These are phyloP conservation scores for Xylaria telfairii DNA, from an alignment of 495 filamentous ascomycete species.

Conservation along the genomic window DNA sequence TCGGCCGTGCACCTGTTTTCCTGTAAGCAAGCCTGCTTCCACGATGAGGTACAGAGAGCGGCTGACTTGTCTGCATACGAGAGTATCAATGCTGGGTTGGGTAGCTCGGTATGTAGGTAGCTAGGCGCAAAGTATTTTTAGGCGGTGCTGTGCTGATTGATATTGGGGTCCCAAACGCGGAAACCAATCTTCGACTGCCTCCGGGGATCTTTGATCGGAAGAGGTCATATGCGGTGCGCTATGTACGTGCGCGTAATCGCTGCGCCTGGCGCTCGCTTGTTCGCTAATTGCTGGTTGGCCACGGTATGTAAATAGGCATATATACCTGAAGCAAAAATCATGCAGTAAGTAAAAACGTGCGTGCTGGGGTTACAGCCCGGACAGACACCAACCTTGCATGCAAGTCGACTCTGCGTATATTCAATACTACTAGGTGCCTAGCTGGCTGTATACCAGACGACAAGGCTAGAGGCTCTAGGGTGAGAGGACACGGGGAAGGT, in stretches of 20 bases:
- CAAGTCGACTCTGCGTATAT: conserved; percentile 7
- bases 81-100: conserved; percentile 7
- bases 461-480: background rate
- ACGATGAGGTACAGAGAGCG: background rate
- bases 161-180: conserved; percentile 10
- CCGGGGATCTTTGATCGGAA: conserved; percentile 14
- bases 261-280: conserved; percentile 23
- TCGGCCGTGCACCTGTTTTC: conserved; percentile 19
- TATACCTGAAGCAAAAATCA: conserved; percentile 20
- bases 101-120: no score
- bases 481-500: background rate
- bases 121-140: conserved; percentile 11
- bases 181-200: conserved; percentile 15
- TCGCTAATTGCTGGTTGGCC: conserved; percentile 20
- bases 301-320: conserved; percentile 4
- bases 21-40: conserved; percentile 4
- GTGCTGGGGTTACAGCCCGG: background rate
- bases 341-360: conserved; percentile 15
- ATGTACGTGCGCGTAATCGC: conserved; percentile 24
- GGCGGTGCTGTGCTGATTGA: background rate
- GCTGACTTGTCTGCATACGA: conserved; percentile 11
- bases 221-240: conserved; percentile 15
- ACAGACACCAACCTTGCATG: conserved; percentile 24
- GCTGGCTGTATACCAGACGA: conserved; percentile 12
- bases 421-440: conserved; percentile 9